Evolutionary conservation across 768 basidiomycete genomes (phyloP), one percentile per base, ranked within the genome.

Genomic region (Calocera cornea): DNA sequence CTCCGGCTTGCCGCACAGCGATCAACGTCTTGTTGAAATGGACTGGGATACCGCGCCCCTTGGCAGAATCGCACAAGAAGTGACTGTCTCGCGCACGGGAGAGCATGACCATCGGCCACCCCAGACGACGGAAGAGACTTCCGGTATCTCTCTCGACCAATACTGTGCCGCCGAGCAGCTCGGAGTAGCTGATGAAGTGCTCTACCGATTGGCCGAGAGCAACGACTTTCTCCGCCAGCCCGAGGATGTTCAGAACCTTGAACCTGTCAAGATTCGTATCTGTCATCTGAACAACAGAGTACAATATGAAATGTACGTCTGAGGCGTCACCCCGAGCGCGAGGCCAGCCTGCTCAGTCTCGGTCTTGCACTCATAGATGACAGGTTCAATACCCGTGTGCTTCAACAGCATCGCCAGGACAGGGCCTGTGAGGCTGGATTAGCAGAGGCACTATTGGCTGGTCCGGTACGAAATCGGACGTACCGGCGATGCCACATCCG

Each of bases 401-500:
- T 77, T 79, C 38, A 80, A 73, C 16, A 78, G 73, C 29, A 77
- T 72, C 0, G 77, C 78, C 38, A 80, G 76, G 1, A 79, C 75
- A n/a, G 79, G 77, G 11, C 54, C 54, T 60, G 31, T 8, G 19
- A 60, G 54, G 19, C 24, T 19, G 44, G 8, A 19, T 19, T 7
- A 47, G 44, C 44, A 47, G 7, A 47, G 44, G 19, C 44, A 41
- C 11, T 19, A 41, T 24, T 24, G 44, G 7, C 44, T 47, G 5
- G 5, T 7, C 5, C 44, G 7, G 16, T 5, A 47, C 5, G 19
- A 19, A 47, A 47, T 3, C 3, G 24, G 19, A 8, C 44, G 44
- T 47, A 47, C 79, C 79, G 17, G 78, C 79, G 41, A 80, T 76
- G 1, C 79, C 79, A 22, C 74, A 74, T 27, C 79, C 79, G 11